phyloP scores from a whole-genome alignment of 2,329 filamentous ascomycete genomes.

The Westerdykella aurantiaca region DNA sequence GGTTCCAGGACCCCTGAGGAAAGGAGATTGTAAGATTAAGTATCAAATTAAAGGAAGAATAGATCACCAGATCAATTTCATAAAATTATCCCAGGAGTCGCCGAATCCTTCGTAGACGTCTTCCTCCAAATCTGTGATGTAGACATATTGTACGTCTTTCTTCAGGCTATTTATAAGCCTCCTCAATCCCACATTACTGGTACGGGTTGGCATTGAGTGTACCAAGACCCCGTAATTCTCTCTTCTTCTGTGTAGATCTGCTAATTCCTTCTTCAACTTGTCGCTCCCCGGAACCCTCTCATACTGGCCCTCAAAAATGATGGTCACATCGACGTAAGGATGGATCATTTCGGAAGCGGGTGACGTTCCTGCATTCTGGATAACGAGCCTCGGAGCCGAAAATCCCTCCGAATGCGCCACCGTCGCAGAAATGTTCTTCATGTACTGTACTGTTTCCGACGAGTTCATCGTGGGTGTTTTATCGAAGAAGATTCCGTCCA shows the following conservation, averaged over 20 bases:
- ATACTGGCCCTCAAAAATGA: slow-evolving; percentile 22
- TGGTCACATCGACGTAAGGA: slow-evolving; percentile 14
- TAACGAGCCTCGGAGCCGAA: slow-evolving; percentile 11
- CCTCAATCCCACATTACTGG: slow-evolving; percentile 11
- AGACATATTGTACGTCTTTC: slow-evolving; percentile 19
- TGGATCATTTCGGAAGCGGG: slow-evolving; percentile 13
- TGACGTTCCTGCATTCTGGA: slow-evolving; percentile 18
- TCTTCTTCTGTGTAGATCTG: slow-evolving; percentile 5
- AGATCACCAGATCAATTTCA: slow-evolving; percentile 19
- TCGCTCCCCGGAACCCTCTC: slow-evolving; percentile 8
- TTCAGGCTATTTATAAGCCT: slow-evolving; percentile 16
- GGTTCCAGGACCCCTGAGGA: no score
- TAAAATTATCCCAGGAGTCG: slow-evolving; percentile 15
- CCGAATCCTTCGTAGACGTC: slow-evolving; percentile 14
- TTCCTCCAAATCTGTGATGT: slow-evolving; percentile 16
- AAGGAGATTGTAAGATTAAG: no score
- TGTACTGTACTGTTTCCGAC: slow-evolving; percentile 9
- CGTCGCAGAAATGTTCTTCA: slow-evolving; percentile 18
- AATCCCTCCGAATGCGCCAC: slow-evolving; percentile 16
- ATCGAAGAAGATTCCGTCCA: slow-evolving; percentile 49
- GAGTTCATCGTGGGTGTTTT: slow-evolving; percentile 37
- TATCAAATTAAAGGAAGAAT: no score
- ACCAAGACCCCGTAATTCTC: slow-evolving; percentile 16
- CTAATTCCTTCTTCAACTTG: slow-evolving; percentile 7
- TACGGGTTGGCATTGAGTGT: slow-evolving; percentile 12